These are phyloP conservation scores for Ophiorrhiza pumila DNA, from an alignment of 257 asterid species.

Conservation along the genomic window DNA sequence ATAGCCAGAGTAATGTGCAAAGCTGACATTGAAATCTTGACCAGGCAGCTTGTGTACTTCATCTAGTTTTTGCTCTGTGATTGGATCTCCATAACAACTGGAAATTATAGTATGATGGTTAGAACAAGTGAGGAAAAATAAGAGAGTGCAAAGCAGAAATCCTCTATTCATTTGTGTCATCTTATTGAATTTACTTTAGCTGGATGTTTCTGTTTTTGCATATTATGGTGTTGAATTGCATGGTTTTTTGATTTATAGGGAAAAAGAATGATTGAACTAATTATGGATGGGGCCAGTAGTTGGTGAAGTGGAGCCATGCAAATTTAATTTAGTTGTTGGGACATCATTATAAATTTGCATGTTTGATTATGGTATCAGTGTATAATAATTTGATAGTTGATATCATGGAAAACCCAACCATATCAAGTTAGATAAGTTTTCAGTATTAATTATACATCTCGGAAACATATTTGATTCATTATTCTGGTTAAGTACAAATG, in stretches of 20 bases:
- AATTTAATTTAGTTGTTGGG: too few species aligned
- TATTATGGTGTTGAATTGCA: background rate
- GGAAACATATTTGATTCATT: too few species aligned
- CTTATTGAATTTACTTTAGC: background rate
- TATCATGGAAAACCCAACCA: too few species aligned
- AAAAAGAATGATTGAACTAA: background rate
- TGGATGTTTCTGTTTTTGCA: too few species aligned
- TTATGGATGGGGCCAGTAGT: background rate
- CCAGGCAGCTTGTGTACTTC: slow-evolving; percentile 59
- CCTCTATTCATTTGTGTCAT: background rate
- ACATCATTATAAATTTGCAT: too few species aligned
- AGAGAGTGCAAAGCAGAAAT: background rate
- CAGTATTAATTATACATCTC: too few species aligned
- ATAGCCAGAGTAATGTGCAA: slow-evolving; percentile 63
- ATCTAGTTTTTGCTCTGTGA: slow-evolving; percentile 46
- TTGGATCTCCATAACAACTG: slow-evolving; percentile 19
- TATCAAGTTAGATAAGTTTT: too few species aligned
- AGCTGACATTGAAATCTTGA: slow-evolving; percentile 58
- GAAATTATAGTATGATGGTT: background rate
- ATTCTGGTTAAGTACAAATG: too few species aligned
- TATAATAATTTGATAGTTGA: too few species aligned
- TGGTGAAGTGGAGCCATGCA: background rate
- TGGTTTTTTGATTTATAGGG: background rate
- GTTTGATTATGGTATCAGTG: too few species aligned
- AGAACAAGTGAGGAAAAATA: background rate